Base-by-base conservation (phyloP, 176 grass and related monocot species). In the Olyra latifolia region DNA sequence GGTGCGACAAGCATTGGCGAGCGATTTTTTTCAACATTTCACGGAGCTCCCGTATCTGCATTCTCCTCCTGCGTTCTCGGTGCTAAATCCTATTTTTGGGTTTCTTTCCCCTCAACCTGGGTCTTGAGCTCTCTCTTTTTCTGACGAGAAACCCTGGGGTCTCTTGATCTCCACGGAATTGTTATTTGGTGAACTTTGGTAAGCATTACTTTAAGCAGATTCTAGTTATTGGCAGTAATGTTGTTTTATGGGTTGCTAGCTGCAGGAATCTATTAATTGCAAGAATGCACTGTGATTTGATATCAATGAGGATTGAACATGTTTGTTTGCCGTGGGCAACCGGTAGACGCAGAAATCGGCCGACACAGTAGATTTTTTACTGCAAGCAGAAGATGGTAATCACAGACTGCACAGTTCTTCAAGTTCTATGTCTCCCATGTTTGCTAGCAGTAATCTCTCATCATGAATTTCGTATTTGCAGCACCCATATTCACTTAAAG, bases 401-500 rank as follows among this genome's bases (percentile, higher is more conserved):
- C 65, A 32, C 74, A 35, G 17, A 84, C 29, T 20, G 5, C 58
- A 30, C 73, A 42, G 17, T 71, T 9, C 11, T 69, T 39, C 19
- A 75, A 56, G 5, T 47, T 15, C 6, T 4, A 3, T 61, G 16
- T 35, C 16, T 58, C 35, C 8, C 23, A 3, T 80, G 10, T 54
- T 19, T 74, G 14, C 10, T 66, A 35, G 7, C 35, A 62, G 28
- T 80, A 70, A 56, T 78, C 22, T 53, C 68, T 71, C 38, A 66
- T 23, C 43, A 7, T 62, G 24, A 3, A 25, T 87, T 29, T 29
- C 48, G 6, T 55, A 35, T 79, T 80, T 75, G 52, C 86, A 98
- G 95, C 89, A 86, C 55, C 83, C 62, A 47, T 89, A 89, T 70
- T 91, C 73, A 65, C 78, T 90, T 20, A 98, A 93, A 52, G 79